A percentile compares a stretch with the other conserved stretches of the same genome.
These are phyloP conservation scores for Bacidia gigantensis DNA, from an alignment of 495 filamentous ascomycete species.

Conservation along the genomic window DNA sequence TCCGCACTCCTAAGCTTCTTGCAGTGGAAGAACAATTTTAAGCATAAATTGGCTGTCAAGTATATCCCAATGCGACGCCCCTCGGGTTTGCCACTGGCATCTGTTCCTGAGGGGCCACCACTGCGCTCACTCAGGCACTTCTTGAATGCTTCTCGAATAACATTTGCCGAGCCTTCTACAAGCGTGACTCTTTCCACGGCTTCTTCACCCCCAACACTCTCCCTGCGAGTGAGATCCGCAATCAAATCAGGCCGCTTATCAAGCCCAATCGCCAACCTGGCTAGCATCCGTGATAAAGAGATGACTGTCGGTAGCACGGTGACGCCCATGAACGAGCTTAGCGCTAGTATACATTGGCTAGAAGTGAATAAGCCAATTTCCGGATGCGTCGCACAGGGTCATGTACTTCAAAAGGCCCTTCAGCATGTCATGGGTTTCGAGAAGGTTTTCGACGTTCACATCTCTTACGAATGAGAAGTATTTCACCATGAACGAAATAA, in stretches of 20 bases:
- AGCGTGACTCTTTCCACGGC: constrained; percentile 53
- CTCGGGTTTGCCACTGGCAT: constrained; percentile 44
- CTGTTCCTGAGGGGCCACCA: constrained; percentile 34
- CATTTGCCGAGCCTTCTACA: constrained; percentile 71
- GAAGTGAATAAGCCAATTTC: constrained; percentile 7
- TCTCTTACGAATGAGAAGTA: constrained; percentile 72
- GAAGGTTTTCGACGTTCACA: constrained; percentile 56
- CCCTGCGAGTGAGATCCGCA: constrained; percentile 38
- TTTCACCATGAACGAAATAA: constrained; percentile 60
- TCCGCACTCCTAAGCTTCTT: constrained; percentile 51
- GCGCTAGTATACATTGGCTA: constrained; percentile 65
- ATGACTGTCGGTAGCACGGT: constrained; percentile 66
- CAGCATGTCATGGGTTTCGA: constrained; percentile 60
- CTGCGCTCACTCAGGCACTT: constrained; percentile 77
- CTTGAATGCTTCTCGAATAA: constrained; percentile 80
- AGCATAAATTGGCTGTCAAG: constrained; percentile 74
- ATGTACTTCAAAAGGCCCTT: constrained; percentile 58
- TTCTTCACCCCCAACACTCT: constrained; percentile 31
- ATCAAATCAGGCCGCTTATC: constrained; percentile 61
- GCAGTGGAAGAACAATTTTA: constrained; percentile 75
- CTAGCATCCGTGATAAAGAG: constrained; percentile 59
- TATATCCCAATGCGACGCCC: constrained; percentile 84
- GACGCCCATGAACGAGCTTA: constrained; percentile 60
- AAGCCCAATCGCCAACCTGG: constrained; percentile 66
- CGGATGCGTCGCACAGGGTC: not conserved